Evolutionary conservation across 2,329 filamentous ascomycete species (phyloP), one percentile per base, ranked within the genome.

Genomic region (Talaromyces sp.): DNA sequence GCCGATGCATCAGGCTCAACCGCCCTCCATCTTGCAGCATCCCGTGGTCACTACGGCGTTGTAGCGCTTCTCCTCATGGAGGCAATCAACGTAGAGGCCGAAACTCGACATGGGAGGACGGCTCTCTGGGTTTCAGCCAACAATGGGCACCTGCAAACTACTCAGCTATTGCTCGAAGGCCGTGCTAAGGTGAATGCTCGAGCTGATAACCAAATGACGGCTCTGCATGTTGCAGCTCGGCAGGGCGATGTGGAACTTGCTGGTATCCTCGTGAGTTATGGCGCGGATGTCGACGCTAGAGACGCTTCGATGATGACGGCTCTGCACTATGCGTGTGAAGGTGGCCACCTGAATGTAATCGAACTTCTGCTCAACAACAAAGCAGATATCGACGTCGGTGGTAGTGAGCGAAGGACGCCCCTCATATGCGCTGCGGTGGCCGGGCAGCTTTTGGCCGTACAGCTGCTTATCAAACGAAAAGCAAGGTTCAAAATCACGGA

Each of bases 271-370:
- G 57, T 73, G 14, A 63, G 59, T 24, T 63, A 70, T 29, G 69
- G 68, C 11, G 74, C 73, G 12, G 71, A 75, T 57, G 29, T 74
- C 21, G 71, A 77, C 60, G 72, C 73, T 3, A 74, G 71, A 60
- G 73, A 76, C 60, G 70, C 64, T 2, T 63, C 62, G 3, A 70
- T 74, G 65, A 73, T 73, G 70, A 70, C 71, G 14, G 70, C 73
- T 17, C 60, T 75, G 19, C 72, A 75, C 62, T 72, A 74, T 57
- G 70, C 73, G 12, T 71, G 69, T 31, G 68, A 73, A 61, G 67
- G 64, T 7, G 71, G 72, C 2, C 65, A 71, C 57, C 43, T 69
- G 17, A 59, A 62, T 5, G 66, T 69, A 4, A 66, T 72, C 7
- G 61, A 65, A 12, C 55, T 71, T 32, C 67, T 76, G n/a, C 62